Evolutionary conservation across 305 asterid species (phyloP).

Genomic region (Solanum hybrid): DNA sequence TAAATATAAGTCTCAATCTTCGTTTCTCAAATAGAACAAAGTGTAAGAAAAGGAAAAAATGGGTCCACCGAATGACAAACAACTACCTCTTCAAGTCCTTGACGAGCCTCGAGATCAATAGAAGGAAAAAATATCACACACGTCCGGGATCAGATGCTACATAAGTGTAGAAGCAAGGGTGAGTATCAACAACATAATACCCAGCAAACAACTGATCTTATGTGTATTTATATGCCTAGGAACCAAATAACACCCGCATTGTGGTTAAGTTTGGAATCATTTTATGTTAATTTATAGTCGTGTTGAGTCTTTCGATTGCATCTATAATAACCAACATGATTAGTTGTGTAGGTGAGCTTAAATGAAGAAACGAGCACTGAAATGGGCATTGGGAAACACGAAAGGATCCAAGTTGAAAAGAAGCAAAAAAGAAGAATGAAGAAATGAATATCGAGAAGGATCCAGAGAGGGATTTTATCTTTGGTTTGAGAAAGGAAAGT

Average conservation of each 20-base stretch:
- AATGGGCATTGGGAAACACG: background rate
- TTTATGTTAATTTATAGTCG: background rate
- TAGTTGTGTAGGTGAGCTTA: background rate
- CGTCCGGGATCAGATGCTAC: background rate
- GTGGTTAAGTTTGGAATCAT: background rate
- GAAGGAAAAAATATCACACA: background rate
- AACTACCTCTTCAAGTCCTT: background rate
- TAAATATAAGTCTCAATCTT: background rate
- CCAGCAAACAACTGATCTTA: background rate
- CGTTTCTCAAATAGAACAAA: background rate
- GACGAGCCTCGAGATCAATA: background rate
- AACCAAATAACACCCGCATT: background rate
- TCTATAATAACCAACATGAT: background rate
- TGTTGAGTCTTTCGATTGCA: background rate
- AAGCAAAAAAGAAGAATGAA: no score
- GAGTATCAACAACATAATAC: background rate
- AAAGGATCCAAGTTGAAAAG: background rate
- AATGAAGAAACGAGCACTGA: no score
- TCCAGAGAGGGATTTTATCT: no score
- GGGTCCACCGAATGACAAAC: background rate
- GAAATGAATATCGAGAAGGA: background rate
- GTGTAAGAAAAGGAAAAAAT: no score
- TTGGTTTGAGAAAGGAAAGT: background rate
- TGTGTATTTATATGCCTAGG: background rate
- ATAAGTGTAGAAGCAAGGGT: background rate